Base-by-base conservation (phyloP, 2,329 filamentous ascomycete species). In the Macrophomina phaseolina region DNA sequence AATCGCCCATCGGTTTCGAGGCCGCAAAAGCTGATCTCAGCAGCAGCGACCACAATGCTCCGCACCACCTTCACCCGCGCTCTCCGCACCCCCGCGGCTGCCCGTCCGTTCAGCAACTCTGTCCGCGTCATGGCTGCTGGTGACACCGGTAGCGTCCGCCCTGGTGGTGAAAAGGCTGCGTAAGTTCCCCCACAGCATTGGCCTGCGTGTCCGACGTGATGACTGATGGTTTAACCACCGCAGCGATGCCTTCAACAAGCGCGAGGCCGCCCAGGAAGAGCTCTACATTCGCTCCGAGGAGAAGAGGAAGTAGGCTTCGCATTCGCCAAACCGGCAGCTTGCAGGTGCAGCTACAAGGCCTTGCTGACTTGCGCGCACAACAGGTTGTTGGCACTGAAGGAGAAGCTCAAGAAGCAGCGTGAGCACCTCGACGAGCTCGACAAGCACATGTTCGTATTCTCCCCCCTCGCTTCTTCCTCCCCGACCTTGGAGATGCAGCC, bases 201-300 rank as follows among this genome's bases (percentile, higher is more conserved):
- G 64, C 55, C 28, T 14, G 12, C 3, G 23, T 46, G 71, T 73
- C 65, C 74, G 45, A 62, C 32, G 7, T 6, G 9, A 38, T 34
- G 28, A 30, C 45, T 62, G 58, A 62, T 28, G 32, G 6, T 23
- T 58, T 48, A 4, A 11, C 14, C 40, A 7, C 40, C 30, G 18
- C 71, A 97, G 94, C 73, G 94, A 99, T 78, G 89, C 92, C 67
- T 99, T 97, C 87, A 92, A 90, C 83, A 91, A 90, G 83, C 93
- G 95, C 74, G 95, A 99, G 83, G 87, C 90, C 78, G 94, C 94
- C 72, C 86, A 84, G 78, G 95, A 98, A 84, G 90, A 93, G 79
- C 87, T 88, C 73, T 92, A 91, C 82, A 93, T 99, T 82, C 88
- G 89, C 75, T 84, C 91, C 83, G 91, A 93, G 78, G 95, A 98